phyloP scores from a whole-genome alignment of 768 basidiomycete genomes.

The Boletus rubropictus region DNA sequence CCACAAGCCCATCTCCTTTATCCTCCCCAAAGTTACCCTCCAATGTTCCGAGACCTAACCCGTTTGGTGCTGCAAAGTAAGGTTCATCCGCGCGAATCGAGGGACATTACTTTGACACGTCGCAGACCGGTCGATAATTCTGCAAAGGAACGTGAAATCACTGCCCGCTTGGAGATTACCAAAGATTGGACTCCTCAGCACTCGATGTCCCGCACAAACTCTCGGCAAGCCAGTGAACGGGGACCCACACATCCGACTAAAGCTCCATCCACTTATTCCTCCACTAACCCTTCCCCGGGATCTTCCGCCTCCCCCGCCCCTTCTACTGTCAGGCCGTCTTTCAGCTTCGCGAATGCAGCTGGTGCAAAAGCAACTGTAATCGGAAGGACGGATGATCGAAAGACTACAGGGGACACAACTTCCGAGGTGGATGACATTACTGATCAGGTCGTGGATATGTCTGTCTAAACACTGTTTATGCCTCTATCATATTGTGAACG shows the following conservation, averaged over 20 bases:
- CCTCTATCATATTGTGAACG: slow-evolving; percentile 10
- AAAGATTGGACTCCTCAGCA: slow-evolving; percentile 34
- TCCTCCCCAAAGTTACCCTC: slow-evolving; percentile 71
- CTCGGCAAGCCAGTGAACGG: slow-evolving; percentile 44
- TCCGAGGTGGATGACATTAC: slow-evolving; percentile 6
- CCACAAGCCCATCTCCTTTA: slow-evolving; percentile 66
- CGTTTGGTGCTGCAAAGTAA: slow-evolving; percentile 84
- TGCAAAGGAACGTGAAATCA: slow-evolving; percentile 67
- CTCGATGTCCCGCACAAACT: slow-evolving; percentile 48
- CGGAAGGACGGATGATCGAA: slow-evolving; percentile 16
- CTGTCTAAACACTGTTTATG: slow-evolving; percentile 16
- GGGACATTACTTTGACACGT: slow-evolving; percentile 7
- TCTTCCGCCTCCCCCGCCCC: slow-evolving; percentile 29
- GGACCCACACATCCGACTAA: slow-evolving; percentile 24
- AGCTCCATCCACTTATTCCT: slow-evolving; percentile 30
- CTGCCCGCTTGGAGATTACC: slow-evolving; percentile 50
- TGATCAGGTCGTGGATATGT: slow-evolving; percentile 16
- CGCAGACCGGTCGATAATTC: slow-evolving; percentile 82
- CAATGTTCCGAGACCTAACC: slow-evolving; percentile 52
- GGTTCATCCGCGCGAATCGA: slow-evolving; percentile 18
- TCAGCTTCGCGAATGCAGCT: slow-evolving; percentile 82
- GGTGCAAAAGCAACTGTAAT: slow-evolving; percentile 28
- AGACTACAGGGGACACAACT: slow-evolving; percentile 2
- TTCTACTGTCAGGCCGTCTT: slow-evolving; percentile 56
- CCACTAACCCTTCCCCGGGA: slow-evolving; percentile 11